Conservation (phyloP, 1,284 basidiomycete species). For the Rhodofomes roseus region DNA sequence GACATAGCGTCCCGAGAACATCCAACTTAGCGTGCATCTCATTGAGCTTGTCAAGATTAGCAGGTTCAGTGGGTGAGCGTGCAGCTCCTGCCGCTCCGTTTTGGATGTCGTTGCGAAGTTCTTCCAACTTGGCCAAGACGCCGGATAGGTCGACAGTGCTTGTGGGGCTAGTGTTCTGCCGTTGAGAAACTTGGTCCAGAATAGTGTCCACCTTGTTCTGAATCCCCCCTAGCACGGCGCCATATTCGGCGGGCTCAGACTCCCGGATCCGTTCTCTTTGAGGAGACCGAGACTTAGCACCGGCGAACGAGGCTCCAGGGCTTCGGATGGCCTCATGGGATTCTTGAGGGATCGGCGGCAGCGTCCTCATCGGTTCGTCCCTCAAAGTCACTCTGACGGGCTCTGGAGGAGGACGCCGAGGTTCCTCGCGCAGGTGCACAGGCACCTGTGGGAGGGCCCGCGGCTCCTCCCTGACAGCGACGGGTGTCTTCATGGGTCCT, state of each 20-base stretch:
- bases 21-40: constrained; percentile 26
- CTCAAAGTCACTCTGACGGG: not conserved
- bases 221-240: constrained; percentile 10
- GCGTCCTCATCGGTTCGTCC: not conserved
- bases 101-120: constrained; percentile 18
- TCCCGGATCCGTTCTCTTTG: constrained; percentile 12
- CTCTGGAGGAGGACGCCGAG: not conserved
- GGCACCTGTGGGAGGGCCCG: not conserved
- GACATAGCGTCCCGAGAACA: constrained; percentile 17
- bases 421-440: not conserved
- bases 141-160: constrained; percentile 2
- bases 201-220: constrained; percentile 22
- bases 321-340: too few relatives aligned
- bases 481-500: not conserved
- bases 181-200: constrained; percentile 17
- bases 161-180: not conserved
- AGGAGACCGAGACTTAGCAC: not conserved
- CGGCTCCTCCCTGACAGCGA: not conserved
- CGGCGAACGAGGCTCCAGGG: not conserved
- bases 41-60: not conserved
- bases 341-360: not conserved
- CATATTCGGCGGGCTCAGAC: constrained; percentile 11
- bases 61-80: not conserved
- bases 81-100: constrained; percentile 2
- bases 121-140: constrained; percentile 21